Base-by-base conservation (phyloP, 306 rosid species). In the Rosa persica region DNA sequence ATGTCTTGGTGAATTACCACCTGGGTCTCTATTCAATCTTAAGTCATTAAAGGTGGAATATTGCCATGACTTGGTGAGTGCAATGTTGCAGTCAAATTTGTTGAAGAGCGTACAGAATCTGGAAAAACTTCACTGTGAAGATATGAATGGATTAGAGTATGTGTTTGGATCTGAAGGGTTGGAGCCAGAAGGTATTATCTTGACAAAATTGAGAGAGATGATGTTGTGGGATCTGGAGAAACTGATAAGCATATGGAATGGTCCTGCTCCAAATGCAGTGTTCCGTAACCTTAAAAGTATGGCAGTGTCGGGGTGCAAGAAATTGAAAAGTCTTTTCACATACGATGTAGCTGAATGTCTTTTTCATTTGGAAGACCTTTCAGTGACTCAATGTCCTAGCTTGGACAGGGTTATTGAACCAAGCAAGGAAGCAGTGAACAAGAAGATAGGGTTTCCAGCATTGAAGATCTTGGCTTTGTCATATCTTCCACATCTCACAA, bases 41-140 rank as follows among this genome's bases (percentile, higher is more conserved):
- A 67, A 68, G 44, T 52, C 39, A 39, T 65, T 77, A 20, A 62
- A 52, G 40, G 43, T 67, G 3, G 27, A 68, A 49, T 17, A 77
- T 5, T 78, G 76, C 4, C 6, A 0, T 17, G 1, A 27, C 16
- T 43, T 78, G 81, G 52, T 12, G 12, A 40, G 27, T 9, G 20
- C 23, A 3, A 61, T 78, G 10, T 19, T 78, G 9, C 57, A 57
- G 11, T 69, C 81, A 16, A 68, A 52, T 5, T 6, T 68, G 68
- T 39, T 39, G 16, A 25, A 38, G 68, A 51, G 23, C 4, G 1
- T 69, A 27, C 10, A 12, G 0, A 78, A 69, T 57, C 44, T 78
- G 16, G 81, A 78, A 60, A 69, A 3, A 5, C 57, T 78, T 0
- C 22, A 6, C 0, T 38, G n/a, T 40, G 57, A 52, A 19, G 9